Percentiles rank a stretch among this genome's conserved stretches.
phyloP scores from a whole-genome alignment of 164 flowering plant genomes.

The Litsea cubeba region DNA sequence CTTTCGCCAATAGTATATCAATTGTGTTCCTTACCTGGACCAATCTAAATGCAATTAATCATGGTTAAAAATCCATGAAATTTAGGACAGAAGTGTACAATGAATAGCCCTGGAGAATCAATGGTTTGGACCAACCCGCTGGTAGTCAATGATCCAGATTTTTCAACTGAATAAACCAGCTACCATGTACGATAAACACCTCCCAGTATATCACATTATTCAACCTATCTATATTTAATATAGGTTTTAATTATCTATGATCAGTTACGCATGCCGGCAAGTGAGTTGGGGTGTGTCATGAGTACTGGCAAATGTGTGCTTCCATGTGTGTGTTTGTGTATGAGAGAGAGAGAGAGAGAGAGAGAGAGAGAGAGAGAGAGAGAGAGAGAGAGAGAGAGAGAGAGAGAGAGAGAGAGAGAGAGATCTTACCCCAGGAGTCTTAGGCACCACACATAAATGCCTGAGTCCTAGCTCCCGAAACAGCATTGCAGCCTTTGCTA shows the following conservation, averaged over 20 bases:
- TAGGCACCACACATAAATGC: constrained; percentile 89
- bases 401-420: constrained; percentile 9
- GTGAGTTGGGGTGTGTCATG: neutral
- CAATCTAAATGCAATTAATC: too few species aligned
- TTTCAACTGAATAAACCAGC: neutral
- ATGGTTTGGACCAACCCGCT: too few species aligned
- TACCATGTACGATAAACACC: neutral
- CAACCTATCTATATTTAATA: neutral
- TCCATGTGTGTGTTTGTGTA: neutral
- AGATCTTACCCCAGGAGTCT: constrained; percentile 66
- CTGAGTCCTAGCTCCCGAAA: constrained; percentile 80
- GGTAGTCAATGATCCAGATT: too few species aligned
- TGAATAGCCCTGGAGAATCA: too few species aligned
- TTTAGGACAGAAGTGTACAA: too few species aligned
- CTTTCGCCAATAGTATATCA: too few species aligned
- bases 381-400: neutral
- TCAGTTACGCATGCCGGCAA: neutral
- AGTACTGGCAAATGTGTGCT: neutral
- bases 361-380: constrained; percentile 9
- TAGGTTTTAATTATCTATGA: neutral
- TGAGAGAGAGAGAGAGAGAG: neutral
- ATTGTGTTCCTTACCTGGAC: too few species aligned
- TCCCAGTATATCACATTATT: neutral
- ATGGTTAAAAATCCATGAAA: too few species aligned
- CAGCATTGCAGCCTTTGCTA: constrained; percentile 85